Conservation (phyloP, 306 rosid genomes). For the Lathyrus tuberosus region DNA sequence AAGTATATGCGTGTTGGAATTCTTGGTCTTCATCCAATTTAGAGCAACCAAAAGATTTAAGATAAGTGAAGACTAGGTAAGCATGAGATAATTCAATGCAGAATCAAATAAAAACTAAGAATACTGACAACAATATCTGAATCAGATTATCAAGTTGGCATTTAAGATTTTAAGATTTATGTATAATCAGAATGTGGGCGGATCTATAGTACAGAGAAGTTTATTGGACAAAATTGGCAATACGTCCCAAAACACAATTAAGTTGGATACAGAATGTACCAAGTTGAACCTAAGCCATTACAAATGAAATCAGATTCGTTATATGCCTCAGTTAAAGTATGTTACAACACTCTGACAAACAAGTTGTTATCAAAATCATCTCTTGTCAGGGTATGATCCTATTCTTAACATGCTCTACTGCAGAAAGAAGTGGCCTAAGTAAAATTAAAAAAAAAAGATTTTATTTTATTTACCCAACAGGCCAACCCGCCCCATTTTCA, state of each 20-base stretch:
- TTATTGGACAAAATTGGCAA: not conserved
- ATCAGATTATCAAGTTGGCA: constrained; percentile 31
- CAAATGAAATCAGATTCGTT: not conserved
- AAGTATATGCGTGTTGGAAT: not conserved
- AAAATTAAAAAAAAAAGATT: not conserved
- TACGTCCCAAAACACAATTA: not conserved
- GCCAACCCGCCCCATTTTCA: no score
- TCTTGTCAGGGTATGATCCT: not conserved
- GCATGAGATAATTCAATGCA: constrained; percentile 1
- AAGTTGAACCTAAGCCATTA: not conserved
- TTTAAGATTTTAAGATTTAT: constrained; percentile 8
- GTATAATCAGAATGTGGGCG: constrained; percentile 7
- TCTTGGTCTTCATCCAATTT: constrained; percentile 7
- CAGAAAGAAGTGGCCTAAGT: not conserved
- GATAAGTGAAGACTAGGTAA: not conserved
- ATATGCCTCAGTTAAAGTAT: not conserved
- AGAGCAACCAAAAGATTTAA: not conserved
- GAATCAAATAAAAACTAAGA: constrained; percentile 6
- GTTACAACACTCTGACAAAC: not conserved
- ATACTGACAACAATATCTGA: not conserved
- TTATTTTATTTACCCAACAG: no score
- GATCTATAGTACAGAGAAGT: not conserved
- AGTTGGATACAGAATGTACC: no score
- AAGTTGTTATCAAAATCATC: not conserved
- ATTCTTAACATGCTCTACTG: constrained; percentile 3